phyloP scores from a whole-genome alignment of 176 grass and related monocot genomes.

The Alopecurus myosuroides region DNA sequence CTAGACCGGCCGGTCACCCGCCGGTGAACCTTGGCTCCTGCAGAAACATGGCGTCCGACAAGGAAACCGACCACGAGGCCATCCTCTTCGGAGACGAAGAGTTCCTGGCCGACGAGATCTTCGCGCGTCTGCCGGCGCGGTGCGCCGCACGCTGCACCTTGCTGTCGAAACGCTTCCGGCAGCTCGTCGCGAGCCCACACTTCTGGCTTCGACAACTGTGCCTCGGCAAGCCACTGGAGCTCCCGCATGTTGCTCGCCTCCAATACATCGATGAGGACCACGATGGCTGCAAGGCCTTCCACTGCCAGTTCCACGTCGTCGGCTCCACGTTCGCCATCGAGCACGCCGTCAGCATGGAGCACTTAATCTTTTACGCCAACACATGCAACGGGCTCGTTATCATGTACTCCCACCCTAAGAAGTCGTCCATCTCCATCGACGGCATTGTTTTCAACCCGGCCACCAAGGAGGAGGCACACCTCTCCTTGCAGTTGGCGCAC shows the following conservation, averaged over 20 bases:
- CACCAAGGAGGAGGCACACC: neutral
- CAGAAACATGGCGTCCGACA: neutral
- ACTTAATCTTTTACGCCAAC: neutral
- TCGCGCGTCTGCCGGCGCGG: neutral
- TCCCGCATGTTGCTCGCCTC: neutral
- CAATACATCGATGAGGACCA: no score
- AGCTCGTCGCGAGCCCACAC: neutral
- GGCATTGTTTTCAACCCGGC: neutral
- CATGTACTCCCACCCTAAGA: neutral
- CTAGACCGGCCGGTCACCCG: no score
- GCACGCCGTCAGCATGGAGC: neutral
- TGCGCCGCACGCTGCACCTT: neutral
- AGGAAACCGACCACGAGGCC: neutral
- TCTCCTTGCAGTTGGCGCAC: neutral
- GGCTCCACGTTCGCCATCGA: neutral
- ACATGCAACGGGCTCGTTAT: neutral
- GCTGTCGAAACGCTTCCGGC: neutral
- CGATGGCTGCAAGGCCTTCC: neutral
- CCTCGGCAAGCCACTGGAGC: neutral
- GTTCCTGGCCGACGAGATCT: neutral
- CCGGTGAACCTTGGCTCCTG: no score
- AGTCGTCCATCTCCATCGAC: neutral
- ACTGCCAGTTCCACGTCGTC: neutral
- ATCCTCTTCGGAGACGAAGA: neutral
- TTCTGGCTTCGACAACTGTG: neutral